Evolutionary conservation across 2,329 filamentous ascomycete genomes (phyloP), one percentile per base, ranked within the genome.

Genomic region (Fusarium haematococcum): DNA sequence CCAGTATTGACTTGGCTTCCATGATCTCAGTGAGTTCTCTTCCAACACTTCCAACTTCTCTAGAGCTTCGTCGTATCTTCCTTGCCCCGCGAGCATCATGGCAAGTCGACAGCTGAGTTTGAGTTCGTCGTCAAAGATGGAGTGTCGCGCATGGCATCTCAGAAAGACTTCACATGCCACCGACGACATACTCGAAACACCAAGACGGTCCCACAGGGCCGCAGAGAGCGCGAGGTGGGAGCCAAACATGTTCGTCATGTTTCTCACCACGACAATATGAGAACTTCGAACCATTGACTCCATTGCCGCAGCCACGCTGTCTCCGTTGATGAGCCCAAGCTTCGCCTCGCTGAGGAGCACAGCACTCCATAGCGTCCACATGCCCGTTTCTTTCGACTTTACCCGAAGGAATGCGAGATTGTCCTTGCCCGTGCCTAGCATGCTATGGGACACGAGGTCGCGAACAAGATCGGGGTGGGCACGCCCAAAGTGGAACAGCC

Each of bases 401-500:
- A 92, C 90, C 73, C 96, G 95, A 43, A 98, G 88, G 77, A 97
- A 98, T 0, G 91, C 88, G 8, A 98, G 87, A 1, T 92, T 95
- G 80, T 98, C 95, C 75, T 93, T 93, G 63, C 95, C 94, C 37
- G 91, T 92, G 0, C 92, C 94, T 10, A 95, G 85, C 87, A 95
- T 91, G 67, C 91, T 94, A 77, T 89, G 91, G 43, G 92, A 91
- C 71, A 92, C 92, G 7, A 93, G 86, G 61, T 91, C 89, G 58
- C 87, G 89, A 75, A 95, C 91, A n/a, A 95, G 88, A 63, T 91
- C 88, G 0, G 95, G 94, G 77, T 96, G 95, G 1, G 94, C 91
- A 79, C 95, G 94, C n/a, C 93, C 93, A 77, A 98, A 97, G 80
- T 98, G 95, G 79, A 97, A 97, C 4, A 98, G 87, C 97, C 97